A percentile compares a stretch with the other conserved stretches of the same genome.
phyloP scores from a whole-genome alignment of 2,329 filamentous ascomycete genomes.

The Penicillium sp. region DNA sequence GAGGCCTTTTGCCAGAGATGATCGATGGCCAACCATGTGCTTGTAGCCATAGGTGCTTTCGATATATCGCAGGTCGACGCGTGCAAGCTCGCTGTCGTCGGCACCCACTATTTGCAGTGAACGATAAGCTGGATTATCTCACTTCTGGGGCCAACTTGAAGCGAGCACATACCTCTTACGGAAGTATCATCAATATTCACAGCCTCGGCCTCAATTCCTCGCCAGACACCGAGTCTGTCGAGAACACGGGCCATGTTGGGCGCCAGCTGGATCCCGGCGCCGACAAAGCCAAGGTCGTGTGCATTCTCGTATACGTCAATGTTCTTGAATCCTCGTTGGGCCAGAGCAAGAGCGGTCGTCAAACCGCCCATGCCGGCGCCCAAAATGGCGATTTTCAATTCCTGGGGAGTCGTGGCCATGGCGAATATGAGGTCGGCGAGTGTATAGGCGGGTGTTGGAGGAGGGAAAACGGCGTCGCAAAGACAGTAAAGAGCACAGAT shows the following conservation, averaged over 20 bases:
- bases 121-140: slow-evolving; percentile 4
- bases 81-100: slow-evolving; percentile 65
- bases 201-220: slow-evolving; percentile 65
- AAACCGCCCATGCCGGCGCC: slow-evolving; percentile 72
- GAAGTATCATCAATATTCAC: slow-evolving; percentile 69
- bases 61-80: slow-evolving; percentile 68
- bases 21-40: slow-evolving; percentile 76
- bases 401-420: slow-evolving; percentile 31
- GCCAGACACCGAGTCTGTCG: slow-evolving; percentile 69
- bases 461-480: background rate
- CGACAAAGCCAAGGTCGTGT: slow-evolving; percentile 72
- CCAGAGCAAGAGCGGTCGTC: slow-evolving; percentile 67
- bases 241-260: slow-evolving; percentile 79
- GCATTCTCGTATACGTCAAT: slow-evolving; percentile 74
- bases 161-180: slow-evolving; percentile 58
- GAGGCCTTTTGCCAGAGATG: slow-evolving; percentile 66
- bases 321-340: slow-evolving; percentile 70
- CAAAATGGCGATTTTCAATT: slow-evolving; percentile 47
- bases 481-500: background rate
- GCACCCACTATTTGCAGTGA: slow-evolving; percentile 55
- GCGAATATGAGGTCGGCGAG: slow-evolving; percentile 9
- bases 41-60: slow-evolving; percentile 67
- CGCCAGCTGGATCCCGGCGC: slow-evolving; percentile 79
- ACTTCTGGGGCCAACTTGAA: background rate
- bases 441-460: background rate